A percentile compares a stretch with the other conserved stretches of the same genome.
phyloP scores from a whole-genome alignment of 768 basidiomycete species.

The Auricularia sp. region DNA sequence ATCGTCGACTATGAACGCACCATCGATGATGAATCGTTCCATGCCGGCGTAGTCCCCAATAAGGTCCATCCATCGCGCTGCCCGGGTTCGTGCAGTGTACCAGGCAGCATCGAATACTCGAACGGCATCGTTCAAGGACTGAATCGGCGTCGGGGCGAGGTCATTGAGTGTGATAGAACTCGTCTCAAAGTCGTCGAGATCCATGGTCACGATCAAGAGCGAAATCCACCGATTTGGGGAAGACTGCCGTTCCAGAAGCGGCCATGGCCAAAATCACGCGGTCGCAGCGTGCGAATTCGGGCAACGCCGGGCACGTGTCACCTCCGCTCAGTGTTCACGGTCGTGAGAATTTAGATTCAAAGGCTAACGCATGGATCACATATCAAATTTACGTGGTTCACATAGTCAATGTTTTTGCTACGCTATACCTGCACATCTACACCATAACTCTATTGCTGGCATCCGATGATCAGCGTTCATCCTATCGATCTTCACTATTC shows the following conservation, averaged over 20 bases:
- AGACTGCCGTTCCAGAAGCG: neutral
- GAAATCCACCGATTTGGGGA: too few species aligned
- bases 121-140: conserved; percentile 13
- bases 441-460: too few species aligned
- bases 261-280: too few species aligned
- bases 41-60: conserved; percentile 60
- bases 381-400: too few species aligned
- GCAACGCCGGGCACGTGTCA: too few species aligned
- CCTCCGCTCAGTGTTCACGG: too few species aligned
- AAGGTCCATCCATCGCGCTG: conserved; percentile 55
- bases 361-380: too few species aligned
- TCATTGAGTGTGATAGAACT: neutral
- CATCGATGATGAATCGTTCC: conserved; percentile 58
- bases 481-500: neutral
- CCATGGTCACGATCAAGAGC: neutral
- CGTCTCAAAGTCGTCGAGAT: neutral
- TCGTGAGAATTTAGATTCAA: too few species aligned
- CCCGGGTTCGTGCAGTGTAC: conserved; percentile 27
- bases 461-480: neutral
- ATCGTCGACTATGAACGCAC: conserved; percentile 20
- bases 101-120: conserved; percentile 26
- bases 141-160: neutral
- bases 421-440: too few species aligned
- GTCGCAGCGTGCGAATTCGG: too few species aligned
- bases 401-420: too few species aligned